These are phyloP conservation scores for Cryptococcus hybrid DNA, from an alignment of 1,284 basidiomycete species.

Conservation along the genomic window DNA sequence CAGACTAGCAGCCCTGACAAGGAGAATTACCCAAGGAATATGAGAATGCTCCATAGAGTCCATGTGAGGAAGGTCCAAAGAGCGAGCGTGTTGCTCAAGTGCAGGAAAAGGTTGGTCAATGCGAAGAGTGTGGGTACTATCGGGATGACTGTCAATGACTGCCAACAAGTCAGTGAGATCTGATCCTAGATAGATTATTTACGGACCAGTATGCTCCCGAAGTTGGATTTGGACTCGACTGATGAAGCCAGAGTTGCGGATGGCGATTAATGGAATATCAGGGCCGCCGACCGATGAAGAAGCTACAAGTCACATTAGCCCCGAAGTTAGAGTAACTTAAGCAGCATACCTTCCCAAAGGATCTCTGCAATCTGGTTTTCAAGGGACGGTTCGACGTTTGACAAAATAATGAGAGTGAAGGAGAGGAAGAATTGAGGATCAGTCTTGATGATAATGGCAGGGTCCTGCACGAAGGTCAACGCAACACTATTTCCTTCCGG, in stretches of 20 bases:
- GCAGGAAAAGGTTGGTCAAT: slow-evolving; percentile 86
- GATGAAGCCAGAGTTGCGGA: slow-evolving; percentile 80
- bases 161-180: slow-evolving; percentile 17
- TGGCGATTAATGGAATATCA: slow-evolving; percentile 67
- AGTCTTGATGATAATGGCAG: slow-evolving; percentile 60
- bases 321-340: slow-evolving; percentile 4
- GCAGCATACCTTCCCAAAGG: slow-evolving; percentile 60
- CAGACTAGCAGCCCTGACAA: slow-evolving; percentile 74
- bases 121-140: slow-evolving; percentile 75
- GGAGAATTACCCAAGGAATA: slow-evolving; percentile 80
- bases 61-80: slow-evolving; percentile 69
- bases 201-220: slow-evolving; percentile 76
- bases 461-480: slow-evolving; percentile 41
- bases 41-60: slow-evolving; percentile 84
- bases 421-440: slow-evolving; percentile 56
- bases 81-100: slow-evolving; percentile 67
- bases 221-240: slow-evolving; percentile 86
- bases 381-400: slow-evolving; percentile 64
- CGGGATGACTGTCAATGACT: slow-evolving; percentile 94
- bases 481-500: neutral
- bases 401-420: slow-evolving; percentile 79
- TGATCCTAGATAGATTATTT: neutral
- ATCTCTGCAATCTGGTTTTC: slow-evolving; percentile 63
- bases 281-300: slow-evolving; percentile 31
- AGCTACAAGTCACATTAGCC: slow-evolving; percentile 12